Base-by-base conservation (phyloP, 2,329 filamentous ascomycete species). In the Monosporascus sp. region DNA sequence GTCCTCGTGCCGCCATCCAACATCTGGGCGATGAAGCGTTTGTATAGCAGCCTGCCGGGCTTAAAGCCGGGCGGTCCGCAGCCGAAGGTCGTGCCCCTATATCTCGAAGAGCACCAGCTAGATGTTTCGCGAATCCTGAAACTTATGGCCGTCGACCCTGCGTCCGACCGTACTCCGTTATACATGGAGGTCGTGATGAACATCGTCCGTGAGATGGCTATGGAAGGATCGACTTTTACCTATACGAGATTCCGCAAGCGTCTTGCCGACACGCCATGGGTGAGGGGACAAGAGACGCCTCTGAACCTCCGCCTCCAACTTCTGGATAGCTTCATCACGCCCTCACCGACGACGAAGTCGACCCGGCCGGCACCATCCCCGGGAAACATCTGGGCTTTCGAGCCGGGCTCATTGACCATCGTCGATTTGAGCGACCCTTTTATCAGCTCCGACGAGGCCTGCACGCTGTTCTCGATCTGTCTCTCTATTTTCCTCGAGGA, bases 391-490 rank as follows among this genome's bases (percentile, higher is more conserved):
- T 63, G 56, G 58, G 47, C 53, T 2, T 68, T 70, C 22, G 53
- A 65, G 2, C 70, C 72, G 1, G 78, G 78, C 0, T 70, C 70
- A 2, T 62, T 83, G 14, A 84, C 78, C 0, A 82, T 85, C 47
- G 67, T 84, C 38, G 81, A 85, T 55, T 63, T 85, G 22, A 80
- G 74, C 46, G 79, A 79, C 58, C 75, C 79, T 0, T 82, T 82
- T 55, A 65, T 83, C 37, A 75, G 75, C n/a, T 66, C 74, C 0
- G 70, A 74, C 14, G 77, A 76, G 5, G 79, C 78, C 0, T 84
- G 80, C 62, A 67, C 74, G 1, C 63, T 84, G 2, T 84, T 84
- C 63, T 75, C 78, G n/a, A 77, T 83, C 48, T 76, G 74, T 3
- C 66, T 84, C 8, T 70, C 71, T 3, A 63, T 79, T 0, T 81